Evolutionary conservation across 305 asterid genomes (phyloP).

Genomic region (Rubia tinctorum): DNA sequence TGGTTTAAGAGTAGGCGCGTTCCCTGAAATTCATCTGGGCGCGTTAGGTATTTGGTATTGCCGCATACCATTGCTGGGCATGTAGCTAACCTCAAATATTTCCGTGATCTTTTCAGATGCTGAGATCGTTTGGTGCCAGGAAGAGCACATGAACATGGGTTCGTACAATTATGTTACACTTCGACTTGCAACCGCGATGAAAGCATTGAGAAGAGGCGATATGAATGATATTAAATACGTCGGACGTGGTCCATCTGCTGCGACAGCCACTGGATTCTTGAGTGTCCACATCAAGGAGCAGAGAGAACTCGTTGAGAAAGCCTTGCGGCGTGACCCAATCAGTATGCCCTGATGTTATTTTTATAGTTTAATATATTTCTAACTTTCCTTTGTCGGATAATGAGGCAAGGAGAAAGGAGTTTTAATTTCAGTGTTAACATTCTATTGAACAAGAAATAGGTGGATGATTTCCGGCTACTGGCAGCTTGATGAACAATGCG

Average conservation of each 20-base stretch:
- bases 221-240: conserved; percentile 68
- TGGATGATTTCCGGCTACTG: neutral
- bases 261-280: conserved; percentile 90
- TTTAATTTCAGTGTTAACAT: neutral
- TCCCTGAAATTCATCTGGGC: too few species aligned
- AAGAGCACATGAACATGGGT: conserved; percentile 99
- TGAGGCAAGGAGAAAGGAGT: neutral
- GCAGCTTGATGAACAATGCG: neutral
- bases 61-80: too few species aligned
- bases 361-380: neutral
- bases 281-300: conserved; percentile 75
- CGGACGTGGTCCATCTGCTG: conserved; percentile 93
- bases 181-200: conserved; percentile 87
- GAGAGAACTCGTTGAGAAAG: conserved; percentile 62
- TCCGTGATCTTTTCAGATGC: conserved; percentile 59
- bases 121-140: conserved; percentile 98
- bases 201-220: conserved; percentile 56
- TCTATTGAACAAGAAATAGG: neutral
- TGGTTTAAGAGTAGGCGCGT: neutral
- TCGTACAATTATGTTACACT: conserved; percentile 72
- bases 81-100: conserved; percentile 6
- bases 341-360: neutral
- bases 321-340: conserved; percentile 64
- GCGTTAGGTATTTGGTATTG: too few species aligned
- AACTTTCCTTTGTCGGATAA: neutral